phyloP scores from a whole-genome alignment of 2,329 filamentous ascomycete species.

The Xylaria sp. region DNA sequence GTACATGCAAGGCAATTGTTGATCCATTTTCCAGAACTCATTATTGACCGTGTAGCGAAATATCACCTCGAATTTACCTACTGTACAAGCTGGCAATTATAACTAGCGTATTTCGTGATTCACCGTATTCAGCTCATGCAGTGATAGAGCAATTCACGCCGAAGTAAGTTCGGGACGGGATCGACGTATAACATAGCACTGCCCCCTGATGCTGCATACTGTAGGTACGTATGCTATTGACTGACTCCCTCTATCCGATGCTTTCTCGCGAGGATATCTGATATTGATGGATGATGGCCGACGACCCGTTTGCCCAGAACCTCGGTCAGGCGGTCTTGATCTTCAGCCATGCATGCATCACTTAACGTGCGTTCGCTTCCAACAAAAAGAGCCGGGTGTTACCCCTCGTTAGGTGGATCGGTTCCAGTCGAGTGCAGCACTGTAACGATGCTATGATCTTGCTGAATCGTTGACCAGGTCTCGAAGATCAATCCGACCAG shows the following conservation, averaged over 20 bases:
- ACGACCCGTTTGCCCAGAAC: slow-evolving; percentile 18
- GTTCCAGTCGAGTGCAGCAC: slow-evolving; percentile 27
- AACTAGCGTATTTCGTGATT: slow-evolving; percentile 3
- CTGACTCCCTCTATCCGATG: slow-evolving; percentile 15
- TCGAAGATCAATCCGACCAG: slow-evolving; percentile 28
- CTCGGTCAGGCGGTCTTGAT: slow-evolving; percentile 34
- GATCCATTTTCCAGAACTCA: neutral
- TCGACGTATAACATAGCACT: slow-evolving; percentile 12
- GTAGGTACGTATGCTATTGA: slow-evolving; percentile 1
- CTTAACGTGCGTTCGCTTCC: slow-evolving; percentile 35
- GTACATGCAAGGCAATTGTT: slow-evolving; percentile 3
- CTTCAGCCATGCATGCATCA: slow-evolving; percentile 34
- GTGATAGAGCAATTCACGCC: neutral
- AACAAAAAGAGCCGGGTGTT: slow-evolving; percentile 30
- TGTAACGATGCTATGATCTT: slow-evolving; percentile 20
- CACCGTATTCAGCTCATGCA: slow-evolving; percentile 11
- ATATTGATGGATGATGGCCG: slow-evolving; percentile 10
- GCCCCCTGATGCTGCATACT: neutral
- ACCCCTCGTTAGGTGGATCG: slow-evolving; percentile 31
- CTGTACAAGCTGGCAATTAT: neutral
- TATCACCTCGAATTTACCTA: neutral
- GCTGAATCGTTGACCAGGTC: slow-evolving; percentile 25
- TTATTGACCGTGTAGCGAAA: neutral
- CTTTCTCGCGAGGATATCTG: slow-evolving; percentile 17
- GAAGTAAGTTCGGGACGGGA: slow-evolving; percentile 14